Base-by-base conservation (phyloP, 75 land plant species). In the Picea sitchensis region DNA sequence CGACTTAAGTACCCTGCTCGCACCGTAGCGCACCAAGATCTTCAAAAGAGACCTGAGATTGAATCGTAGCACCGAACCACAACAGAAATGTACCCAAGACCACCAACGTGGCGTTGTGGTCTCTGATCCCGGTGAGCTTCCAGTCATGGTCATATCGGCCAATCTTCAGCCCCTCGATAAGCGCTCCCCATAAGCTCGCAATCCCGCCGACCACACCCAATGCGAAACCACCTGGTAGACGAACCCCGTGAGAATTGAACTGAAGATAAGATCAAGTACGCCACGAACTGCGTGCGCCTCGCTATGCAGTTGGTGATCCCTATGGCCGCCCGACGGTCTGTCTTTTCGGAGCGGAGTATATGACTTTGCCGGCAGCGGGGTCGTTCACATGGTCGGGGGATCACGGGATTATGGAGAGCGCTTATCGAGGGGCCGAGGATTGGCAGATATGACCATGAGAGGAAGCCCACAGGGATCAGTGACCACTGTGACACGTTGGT, bases 141-240 rank as follows among this genome's bases (percentile, higher is more conserved):
- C 83, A 84, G 26, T 30, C 54, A 1, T 59, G 26, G 59, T 77
- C 80, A 75, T 81, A 84, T 26, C 84, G 78, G 8, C 84, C 86
- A 0, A 84, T 67, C 30, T 84, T 58, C 6, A 79, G 86, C 2
- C 86, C 86, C 13, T 84, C 86, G 0, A 84, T 61, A 14, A 76
- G 15, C 30, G 84, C 84, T 17, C 77, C 85, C 86, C 79, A 81
- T 11, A 84, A 69, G 5, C 84, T 84, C 56, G 84, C 86, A 6
- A 84, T 26, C 6, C 86, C 84, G 0, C 82, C 87, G 91, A 79
- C 91, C 91, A 87, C 56, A 82, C 44, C 89, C 89, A 88, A 77
- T 92, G 94, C 2, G 94, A 84, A 3, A 84, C 92, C 11, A 92
- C 84, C 6, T 92, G 94, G 80, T 92, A 92, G 21, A 92, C 92